Percentiles rank a stretch among this genome's conserved stretches.
Evolutionary conservation across 2,329 filamentous ascomycete species (phyloP).

Genomic region (Sporothrix curviconia): DNA sequence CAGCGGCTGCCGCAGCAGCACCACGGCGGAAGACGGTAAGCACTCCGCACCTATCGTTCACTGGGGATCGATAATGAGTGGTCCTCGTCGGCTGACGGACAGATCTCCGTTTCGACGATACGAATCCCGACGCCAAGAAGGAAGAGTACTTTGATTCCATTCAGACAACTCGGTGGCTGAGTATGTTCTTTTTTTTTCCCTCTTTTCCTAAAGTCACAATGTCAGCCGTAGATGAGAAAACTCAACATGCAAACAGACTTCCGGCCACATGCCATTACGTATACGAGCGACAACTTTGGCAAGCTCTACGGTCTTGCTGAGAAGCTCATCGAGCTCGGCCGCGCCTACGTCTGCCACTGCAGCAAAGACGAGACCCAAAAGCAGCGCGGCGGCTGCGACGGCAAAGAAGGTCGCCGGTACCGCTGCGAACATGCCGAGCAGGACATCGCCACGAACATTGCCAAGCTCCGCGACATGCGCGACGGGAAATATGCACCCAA

Average conservation of each 20-base stretch:
- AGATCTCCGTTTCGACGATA: slow-evolving; percentile 59
- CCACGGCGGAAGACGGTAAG: slow-evolving; percentile 54
- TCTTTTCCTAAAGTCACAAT: too few relatives aligned
- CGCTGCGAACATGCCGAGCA: slow-evolving; percentile 75
- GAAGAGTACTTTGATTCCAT: slow-evolving; percentile 87
- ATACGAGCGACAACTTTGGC: slow-evolving; percentile 87
- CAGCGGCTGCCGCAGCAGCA: too few relatives aligned
- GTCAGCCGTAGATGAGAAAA: too few relatives aligned
- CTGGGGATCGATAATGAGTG: too few relatives aligned
- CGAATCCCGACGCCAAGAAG: slow-evolving; percentile 89
- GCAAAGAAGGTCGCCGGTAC: slow-evolving; percentile 63
- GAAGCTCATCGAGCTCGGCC: slow-evolving; percentile 65
- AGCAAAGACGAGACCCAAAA: slow-evolving; percentile 74
- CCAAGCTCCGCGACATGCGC: slow-evolving; percentile 82
- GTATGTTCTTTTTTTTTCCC: too few relatives aligned
- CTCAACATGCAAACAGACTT: too few relatives aligned
- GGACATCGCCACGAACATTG: slow-evolving; percentile 63
- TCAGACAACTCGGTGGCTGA: slow-evolving; percentile 79
- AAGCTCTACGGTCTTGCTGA: slow-evolving; percentile 83
- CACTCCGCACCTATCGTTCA: neutral
- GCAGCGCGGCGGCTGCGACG: slow-evolving; percentile 71
- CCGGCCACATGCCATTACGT: slow-evolving; percentile 69
- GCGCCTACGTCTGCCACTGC: slow-evolving; percentile 84
- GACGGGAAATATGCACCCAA: slow-evolving; percentile 85
- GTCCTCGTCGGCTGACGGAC: neutral